A percentile compares a stretch with the other conserved stretches of the same genome.
Evolutionary conservation across 306 rosid genomes (phyloP).

Genomic region (Hippophae gyantsensis): DNA sequence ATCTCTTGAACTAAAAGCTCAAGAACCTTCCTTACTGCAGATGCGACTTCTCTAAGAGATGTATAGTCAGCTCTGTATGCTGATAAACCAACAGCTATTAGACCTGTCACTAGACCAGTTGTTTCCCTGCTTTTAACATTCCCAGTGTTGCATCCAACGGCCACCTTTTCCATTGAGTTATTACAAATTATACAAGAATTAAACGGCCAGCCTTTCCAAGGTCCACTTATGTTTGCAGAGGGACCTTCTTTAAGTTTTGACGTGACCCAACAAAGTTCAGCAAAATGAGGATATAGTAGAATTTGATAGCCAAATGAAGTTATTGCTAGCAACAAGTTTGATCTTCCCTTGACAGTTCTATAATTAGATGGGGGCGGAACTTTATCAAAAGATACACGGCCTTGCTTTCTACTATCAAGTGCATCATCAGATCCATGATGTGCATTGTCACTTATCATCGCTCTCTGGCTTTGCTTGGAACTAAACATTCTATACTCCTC

Average conservation of each 20-base stretch:
- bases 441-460: slow-evolving; percentile 20
- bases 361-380: slow-evolving; percentile 37
- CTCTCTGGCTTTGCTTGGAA: slow-evolving; percentile 21
- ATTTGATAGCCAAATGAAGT: slow-evolving; percentile 87
- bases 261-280: slow-evolving; percentile 96
- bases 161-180: slow-evolving; percentile 38
- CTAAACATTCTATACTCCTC: slow-evolving; percentile 22
- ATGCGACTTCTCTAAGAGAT: slow-evolving; percentile 73
- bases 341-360: slow-evolving; percentile 58
- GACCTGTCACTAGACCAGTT: slow-evolving; percentile 64
- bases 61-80: slow-evolving; percentile 78
- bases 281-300: slow-evolving; percentile 83
- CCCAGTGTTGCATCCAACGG: slow-evolving; percentile 33
- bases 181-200: slow-evolving; percentile 70
- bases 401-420: slow-evolving; percentile 21
- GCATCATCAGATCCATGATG: slow-evolving; percentile 25
- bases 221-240: slow-evolving; percentile 72
- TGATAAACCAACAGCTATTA: slow-evolving; percentile 80
- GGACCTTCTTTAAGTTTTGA: slow-evolving; percentile 91
- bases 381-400: slow-evolving; percentile 32
- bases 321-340: slow-evolving; percentile 59
- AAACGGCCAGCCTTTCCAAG: slow-evolving; percentile 99
- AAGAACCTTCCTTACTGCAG: slow-evolving; percentile 68
- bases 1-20: slow-evolving; percentile 58
- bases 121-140: slow-evolving; percentile 51